phyloP scores from a whole-genome alignment of 73 alveolate genomes.

The Paramecium primaurelia region DNA sequence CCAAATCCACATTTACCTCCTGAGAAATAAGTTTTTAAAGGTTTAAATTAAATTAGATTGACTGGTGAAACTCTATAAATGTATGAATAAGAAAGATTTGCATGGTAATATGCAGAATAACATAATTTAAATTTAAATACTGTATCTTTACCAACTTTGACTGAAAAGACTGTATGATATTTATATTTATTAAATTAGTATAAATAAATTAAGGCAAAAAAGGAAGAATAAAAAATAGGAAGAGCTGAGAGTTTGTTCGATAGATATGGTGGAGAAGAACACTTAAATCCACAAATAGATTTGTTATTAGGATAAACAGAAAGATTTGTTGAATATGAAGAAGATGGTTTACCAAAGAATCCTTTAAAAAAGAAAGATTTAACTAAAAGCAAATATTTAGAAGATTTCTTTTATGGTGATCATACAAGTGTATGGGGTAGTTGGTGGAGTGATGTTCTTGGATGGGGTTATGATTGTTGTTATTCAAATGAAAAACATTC shows the following conservation, averaged over 20 bases:
- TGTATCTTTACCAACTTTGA: slow-evolving; percentile 85
- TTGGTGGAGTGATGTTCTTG: slow-evolving; percentile 69
- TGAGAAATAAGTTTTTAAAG: slow-evolving; percentile 59
- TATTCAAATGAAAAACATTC: slow-evolving; percentile 57
- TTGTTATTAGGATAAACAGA: not conserved
- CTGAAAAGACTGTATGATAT: slow-evolving; percentile 66
- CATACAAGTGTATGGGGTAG: slow-evolving; percentile 77
- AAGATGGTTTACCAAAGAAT: not conserved
- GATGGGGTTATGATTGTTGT: slow-evolving; percentile 83
- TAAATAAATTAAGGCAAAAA: slow-evolving; percentile 66
- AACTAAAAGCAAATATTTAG: slow-evolving; percentile 53
- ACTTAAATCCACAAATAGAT: slow-evolving; percentile 9
- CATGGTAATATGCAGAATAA: slow-evolving; percentile 68
- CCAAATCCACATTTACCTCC: slow-evolving; percentile 70
- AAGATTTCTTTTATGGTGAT: slow-evolving; percentile 62
- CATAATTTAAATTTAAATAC: slow-evolving; percentile 73
- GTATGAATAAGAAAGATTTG: slow-evolving; percentile 74
- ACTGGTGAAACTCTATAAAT: slow-evolving; percentile 68
- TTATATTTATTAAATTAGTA: not conserved
- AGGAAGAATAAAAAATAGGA: slow-evolving; percentile 61
- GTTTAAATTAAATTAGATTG: slow-evolving; percentile 68
- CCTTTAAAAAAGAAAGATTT: not conserved
- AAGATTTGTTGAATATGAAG: slow-evolving; percentile 24
- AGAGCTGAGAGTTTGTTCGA: slow-evolving; percentile 63
- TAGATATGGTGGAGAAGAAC: slow-evolving; percentile 82